Percentiles rank a stretch among this genome's conserved stretches.
Evolutionary conservation across 768 basidiomycete genomes (phyloP).

Genomic region (Neoboletus subvelutipes): DNA sequence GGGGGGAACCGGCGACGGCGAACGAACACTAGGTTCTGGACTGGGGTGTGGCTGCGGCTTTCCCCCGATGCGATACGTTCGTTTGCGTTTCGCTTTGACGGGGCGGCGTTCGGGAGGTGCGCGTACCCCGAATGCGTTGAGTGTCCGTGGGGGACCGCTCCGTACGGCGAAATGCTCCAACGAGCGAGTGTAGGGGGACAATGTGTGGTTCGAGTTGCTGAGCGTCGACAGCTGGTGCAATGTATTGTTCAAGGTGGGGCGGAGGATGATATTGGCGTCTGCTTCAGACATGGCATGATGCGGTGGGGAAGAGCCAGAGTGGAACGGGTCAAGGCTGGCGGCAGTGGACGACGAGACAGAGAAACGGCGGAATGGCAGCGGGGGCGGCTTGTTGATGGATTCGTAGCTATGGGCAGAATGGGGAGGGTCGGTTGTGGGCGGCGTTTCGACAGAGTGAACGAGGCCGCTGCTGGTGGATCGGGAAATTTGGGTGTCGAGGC

Average conservation of each 20-base stretch:
- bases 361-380: constrained; percentile 29
- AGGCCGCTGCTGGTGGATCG: constrained; percentile 47
- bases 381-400: constrained; percentile 16
- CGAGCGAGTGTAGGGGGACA: constrained; percentile 90
- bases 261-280: constrained; percentile 59
- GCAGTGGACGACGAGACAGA: constrained; percentile 32
- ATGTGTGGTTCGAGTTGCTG: constrained; percentile 85
- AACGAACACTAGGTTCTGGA: constrained; percentile 1
- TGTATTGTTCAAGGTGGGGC: constrained; percentile 67
- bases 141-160: constrained; percentile 69
- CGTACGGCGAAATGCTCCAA: constrained; percentile 91
- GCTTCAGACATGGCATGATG: constrained; percentile 35
- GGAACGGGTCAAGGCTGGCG: constrained; percentile 33
- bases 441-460: constrained; percentile 46
- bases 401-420: constrained; percentile 17
- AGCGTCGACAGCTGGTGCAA: constrained; percentile 86
- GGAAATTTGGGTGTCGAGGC: constrained; percentile 50
- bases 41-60: constrained; percentile 2
- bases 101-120: constrained; percentile 47
- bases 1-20: constrained; percentile 37
- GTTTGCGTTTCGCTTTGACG: constrained; percentile 73
- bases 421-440: constrained; percentile 38
- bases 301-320: constrained; percentile 36
- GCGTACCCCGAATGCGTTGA: constrained; percentile 35
- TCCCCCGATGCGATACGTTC: constrained; percentile 62